Percentiles rank a stretch among this genome's conserved stretches.
Evolutionary conservation across 2,329 filamentous ascomycete species (phyloP).

Genomic region (Plenodomus biglobosus): DNA sequence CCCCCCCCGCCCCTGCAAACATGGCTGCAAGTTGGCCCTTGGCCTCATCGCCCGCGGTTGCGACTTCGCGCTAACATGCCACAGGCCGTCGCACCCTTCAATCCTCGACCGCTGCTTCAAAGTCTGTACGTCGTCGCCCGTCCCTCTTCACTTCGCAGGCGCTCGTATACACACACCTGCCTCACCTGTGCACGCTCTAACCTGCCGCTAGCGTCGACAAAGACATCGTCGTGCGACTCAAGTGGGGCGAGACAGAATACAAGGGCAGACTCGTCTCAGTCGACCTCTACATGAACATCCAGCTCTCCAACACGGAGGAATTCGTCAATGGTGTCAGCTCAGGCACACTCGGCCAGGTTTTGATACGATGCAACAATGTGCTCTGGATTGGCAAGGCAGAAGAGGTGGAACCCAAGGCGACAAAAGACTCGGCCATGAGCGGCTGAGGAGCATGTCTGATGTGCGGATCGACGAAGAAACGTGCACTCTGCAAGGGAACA

Average conservation of each 20-base stretch:
- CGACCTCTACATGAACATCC: constrained; percentile 99
- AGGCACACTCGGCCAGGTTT: constrained; percentile 81
- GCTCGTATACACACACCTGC: not conserved
- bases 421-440: constrained; percentile 45
- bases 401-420: constrained; percentile 47
- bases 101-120: constrained; percentile 96
- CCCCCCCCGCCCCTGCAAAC: constrained; percentile 17
- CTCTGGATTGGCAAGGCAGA: constrained; percentile 75
- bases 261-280: constrained; percentile 89
- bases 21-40: constrained; percentile 43
- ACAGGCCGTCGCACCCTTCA: constrained; percentile 74
- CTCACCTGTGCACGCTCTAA: too few relatives aligned
- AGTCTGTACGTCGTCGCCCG: constrained; percentile 65
- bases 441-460: constrained; percentile 32
- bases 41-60: too few relatives aligned
- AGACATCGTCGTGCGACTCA: constrained; percentile 86
- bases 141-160: not conserved
- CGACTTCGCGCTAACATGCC: too few relatives aligned
- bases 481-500: not conserved
- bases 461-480: constrained; percentile 1
- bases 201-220: constrained; percentile 93
- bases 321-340: constrained; percentile 86
- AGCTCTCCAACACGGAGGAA: constrained; percentile 87
- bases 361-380: constrained; percentile 99
- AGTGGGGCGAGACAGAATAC: constrained; percentile 98